phyloP scores from a whole-genome alignment of 305 asterid genomes.

The Solanum hybrid region DNA sequence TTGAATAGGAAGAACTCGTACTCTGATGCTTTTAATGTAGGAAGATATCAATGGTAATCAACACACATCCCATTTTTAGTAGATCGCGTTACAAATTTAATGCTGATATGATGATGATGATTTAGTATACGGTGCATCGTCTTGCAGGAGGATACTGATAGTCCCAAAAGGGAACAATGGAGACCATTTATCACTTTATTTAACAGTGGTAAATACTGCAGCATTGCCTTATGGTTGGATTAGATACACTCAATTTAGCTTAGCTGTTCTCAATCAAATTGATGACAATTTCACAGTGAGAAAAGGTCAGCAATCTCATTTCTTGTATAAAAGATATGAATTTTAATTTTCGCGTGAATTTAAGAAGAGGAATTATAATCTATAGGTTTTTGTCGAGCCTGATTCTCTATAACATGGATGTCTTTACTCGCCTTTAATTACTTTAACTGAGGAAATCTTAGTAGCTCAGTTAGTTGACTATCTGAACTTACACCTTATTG shows the following conservation, averaged over 20 bases:
- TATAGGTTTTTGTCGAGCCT: not conserved
- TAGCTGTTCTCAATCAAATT: slow-evolving; percentile 37
- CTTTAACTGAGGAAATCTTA: not conserved
- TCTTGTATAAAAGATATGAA: not conserved
- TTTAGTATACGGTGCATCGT: not conserved
- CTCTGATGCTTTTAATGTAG: slow-evolving; percentile 29
- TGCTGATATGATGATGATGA: not conserved
- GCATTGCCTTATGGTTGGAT: slow-evolving; percentile 41
- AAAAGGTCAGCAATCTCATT: slow-evolving; percentile 19
- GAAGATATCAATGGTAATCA: slow-evolving; percentile 25
- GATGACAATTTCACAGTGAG: slow-evolving; percentile 28
- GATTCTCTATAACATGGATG: not conserved
- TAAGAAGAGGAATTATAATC: not conserved
- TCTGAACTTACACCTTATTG: not conserved
- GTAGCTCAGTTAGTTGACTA: not conserved
- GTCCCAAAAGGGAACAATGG: slow-evolving; percentile 39
- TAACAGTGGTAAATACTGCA: slow-evolving; percentile 34
- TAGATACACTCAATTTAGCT: slow-evolving; percentile 42
- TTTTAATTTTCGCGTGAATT: not conserved
- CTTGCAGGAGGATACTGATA: slow-evolving; percentile 38
- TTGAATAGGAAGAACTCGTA: slow-evolving; percentile 30
- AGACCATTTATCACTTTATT: slow-evolving; percentile 35
- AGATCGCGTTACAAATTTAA: slow-evolving; percentile 14
- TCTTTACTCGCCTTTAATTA: not conserved
- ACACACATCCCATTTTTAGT: slow-evolving; percentile 15